A percentile compares a stretch with the other conserved stretches of the same genome.
These are phyloP conservation scores for Pouteria campechiana DNA, from an alignment of 179 eudicot genomes.

Conservation along the genomic window DNA sequence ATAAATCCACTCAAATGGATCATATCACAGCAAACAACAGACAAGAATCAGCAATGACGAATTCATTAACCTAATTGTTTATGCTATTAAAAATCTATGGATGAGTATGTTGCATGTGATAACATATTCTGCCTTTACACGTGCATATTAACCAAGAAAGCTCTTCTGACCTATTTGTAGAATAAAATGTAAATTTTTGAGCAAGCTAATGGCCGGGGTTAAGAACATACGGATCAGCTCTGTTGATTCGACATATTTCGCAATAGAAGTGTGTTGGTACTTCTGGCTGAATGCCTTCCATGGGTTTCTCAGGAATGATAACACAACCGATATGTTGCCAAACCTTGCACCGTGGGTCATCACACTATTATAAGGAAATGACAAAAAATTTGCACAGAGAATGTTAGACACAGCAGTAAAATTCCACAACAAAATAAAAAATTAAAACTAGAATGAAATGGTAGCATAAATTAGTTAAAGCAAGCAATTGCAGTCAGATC, in stretches of 20 bases:
- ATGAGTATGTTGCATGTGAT: too few species aligned
- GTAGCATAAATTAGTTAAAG: neutral
- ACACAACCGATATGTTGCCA: slow-evolving; percentile 94
- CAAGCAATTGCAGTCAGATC: too few species aligned
- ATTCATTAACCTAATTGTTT: too few species aligned
- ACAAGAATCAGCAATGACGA: too few species aligned
- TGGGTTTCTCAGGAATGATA: slow-evolving; percentile 71
- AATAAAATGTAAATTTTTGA: too few species aligned
- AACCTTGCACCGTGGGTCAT: slow-evolving; percentile 65
- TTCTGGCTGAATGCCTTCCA: slow-evolving; percentile 47
- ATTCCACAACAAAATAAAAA: neutral
- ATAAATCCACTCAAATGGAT: too few species aligned
- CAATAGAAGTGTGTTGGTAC: slow-evolving; percentile 62
- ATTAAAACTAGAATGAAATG: neutral
- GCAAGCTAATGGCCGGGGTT: too few species aligned
- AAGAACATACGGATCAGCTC: slow-evolving; percentile 99
- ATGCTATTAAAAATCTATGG: too few species aligned
- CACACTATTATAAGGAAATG: slow-evolving; percentile 52
- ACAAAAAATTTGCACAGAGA: neutral
- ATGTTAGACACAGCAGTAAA: neutral
- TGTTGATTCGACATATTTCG: slow-evolving; percentile 81
- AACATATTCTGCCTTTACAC: too few species aligned
- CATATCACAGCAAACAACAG: too few species aligned
- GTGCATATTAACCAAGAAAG: too few species aligned
- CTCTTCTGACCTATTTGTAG: too few species aligned